A percentile compares a stretch with the other conserved stretches of the same genome.
These are phyloP conservation scores for Capsicum baccatum DNA, from an alignment of 257 asterid species.

Conservation along the genomic window DNA sequence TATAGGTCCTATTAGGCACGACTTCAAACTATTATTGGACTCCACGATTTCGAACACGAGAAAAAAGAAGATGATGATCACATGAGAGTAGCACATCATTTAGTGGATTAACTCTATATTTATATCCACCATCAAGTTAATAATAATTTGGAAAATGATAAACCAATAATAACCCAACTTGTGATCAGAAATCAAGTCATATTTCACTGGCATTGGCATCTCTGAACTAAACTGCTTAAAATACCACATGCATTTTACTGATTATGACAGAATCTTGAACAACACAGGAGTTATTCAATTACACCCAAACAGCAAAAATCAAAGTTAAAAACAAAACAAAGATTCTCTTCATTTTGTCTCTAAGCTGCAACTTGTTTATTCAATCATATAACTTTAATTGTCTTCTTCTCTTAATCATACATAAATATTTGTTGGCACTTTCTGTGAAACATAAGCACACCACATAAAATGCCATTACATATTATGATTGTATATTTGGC, in stretches of 20 bases:
- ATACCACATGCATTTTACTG: constrained; percentile 22
- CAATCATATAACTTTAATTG: neutral
- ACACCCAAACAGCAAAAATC: constrained; percentile 35
- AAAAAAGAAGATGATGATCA: neutral
- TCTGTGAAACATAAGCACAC: constrained; percentile 16
- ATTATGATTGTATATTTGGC: neutral
- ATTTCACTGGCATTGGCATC: constrained; percentile 26
- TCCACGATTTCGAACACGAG: too few relatives aligned
- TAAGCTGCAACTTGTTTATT: neutral
- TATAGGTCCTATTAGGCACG: too few relatives aligned
- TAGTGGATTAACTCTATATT: neutral
- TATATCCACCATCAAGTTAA: neutral
- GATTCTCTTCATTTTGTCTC: constrained; percentile 58
- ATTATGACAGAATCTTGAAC: constrained; percentile 19
- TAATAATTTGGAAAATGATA: neutral
- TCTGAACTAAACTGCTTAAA: neutral
- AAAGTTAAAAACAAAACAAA: constrained; percentile 46
- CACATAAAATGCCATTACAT: neutral
- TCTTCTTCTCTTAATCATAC: neutral
- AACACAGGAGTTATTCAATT: neutral
- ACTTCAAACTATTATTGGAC: too few relatives aligned
- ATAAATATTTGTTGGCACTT: neutral
- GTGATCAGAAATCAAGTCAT: constrained; percentile 28
- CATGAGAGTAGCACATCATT: neutral
- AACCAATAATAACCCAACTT: constrained; percentile 27